Conservation (phyloP, 768 basidiomycete genomes). For the Xerocomellus dryophilus region DNA sequence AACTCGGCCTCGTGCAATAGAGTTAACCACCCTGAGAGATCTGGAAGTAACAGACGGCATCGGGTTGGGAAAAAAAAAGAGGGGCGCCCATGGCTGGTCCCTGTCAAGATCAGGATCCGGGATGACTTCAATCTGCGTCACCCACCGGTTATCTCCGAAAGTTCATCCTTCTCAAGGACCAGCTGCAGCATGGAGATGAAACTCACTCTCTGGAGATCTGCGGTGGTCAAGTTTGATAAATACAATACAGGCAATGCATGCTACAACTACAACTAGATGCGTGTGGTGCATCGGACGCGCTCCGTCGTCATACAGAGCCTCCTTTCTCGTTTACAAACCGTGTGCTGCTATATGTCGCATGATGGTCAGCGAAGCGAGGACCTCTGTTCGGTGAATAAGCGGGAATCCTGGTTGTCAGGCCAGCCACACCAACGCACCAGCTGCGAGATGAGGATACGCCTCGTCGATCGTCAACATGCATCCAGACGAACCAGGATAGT, state of each 20-base stretch:
- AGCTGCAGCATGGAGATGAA: not conserved
- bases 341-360: slow-evolving; percentile 60
- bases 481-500: slow-evolving; percentile 53
- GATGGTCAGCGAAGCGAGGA: slow-evolving; percentile 58
- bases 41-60: not conserved
- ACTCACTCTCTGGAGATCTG: not conserved
- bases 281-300: slow-evolving; percentile 12
- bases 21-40: not conserved
- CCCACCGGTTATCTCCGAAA: slow-evolving; percentile 8
- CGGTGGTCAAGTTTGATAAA: slow-evolving; percentile 1
- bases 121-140: not conserved
- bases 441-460: slow-evolving; percentile 50
- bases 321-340: slow-evolving; percentile 32
- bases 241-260: slow-evolving; percentile 13
- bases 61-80: not conserved
- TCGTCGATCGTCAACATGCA: slow-evolving; percentile 65
- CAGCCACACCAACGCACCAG: slow-evolving; percentile 40
- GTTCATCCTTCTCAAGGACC: not conserved
- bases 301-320: not conserved
- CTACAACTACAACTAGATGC: slow-evolving; percentile 8
- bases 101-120: not conserved
- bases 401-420: slow-evolving; percentile 6
- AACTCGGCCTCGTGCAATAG: not conserved
- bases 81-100: not conserved
- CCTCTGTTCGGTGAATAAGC: slow-evolving; percentile 39